These are phyloP conservation scores for Ceratocystis diversiconidia DNA, from an alignment of 2,329 filamentous ascomycete species.

Conservation along the genomic window DNA sequence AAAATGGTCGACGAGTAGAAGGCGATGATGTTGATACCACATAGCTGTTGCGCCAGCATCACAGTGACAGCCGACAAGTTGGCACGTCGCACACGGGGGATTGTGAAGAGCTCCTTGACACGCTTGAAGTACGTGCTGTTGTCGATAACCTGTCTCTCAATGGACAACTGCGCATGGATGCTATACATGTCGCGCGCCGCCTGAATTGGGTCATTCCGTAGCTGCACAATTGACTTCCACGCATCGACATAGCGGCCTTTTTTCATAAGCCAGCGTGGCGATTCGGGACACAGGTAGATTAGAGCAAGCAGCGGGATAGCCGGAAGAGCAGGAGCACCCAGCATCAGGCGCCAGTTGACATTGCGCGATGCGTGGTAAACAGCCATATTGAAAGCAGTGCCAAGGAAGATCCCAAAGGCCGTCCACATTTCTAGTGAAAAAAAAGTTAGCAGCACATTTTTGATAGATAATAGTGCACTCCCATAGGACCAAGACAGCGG, in stretches of 20 bases:
- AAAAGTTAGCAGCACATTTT: neutral
- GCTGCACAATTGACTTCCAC: conserved; percentile 39
- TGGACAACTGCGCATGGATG: conserved; percentile 30
- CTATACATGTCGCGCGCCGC: conserved; percentile 50
- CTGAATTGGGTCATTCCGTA: conserved; percentile 45
- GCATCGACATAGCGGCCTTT: conserved; percentile 41
- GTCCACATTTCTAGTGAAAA: conserved; percentile 32
- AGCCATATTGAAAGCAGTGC: conserved; percentile 49
- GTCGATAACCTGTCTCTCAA: conserved; percentile 25
- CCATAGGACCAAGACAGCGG: neutral
- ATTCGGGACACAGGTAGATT: conserved; percentile 49
- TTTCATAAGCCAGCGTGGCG: conserved; percentile 52
- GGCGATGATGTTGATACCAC: conserved; percentile 40
- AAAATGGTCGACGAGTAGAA: conserved; percentile 37
- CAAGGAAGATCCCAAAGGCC: conserved; percentile 48
- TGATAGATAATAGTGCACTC: neutral
- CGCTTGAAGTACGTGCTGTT: conserved; percentile 35
- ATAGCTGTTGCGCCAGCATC: conserved; percentile 53
- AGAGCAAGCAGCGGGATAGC: conserved; percentile 44
- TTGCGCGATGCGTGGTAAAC: conserved; percentile 45
- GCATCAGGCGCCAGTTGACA: conserved; percentile 42
- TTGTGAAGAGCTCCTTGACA: conserved; percentile 42
- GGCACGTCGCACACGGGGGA: conserved; percentile 44
- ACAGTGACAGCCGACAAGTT: conserved; percentile 53
- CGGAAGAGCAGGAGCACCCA: conserved; percentile 49